A percentile compares a stretch with the other conserved stretches of the same genome.
Conservation (phyloP, 352 stramenopile species). For the Thalassiosira ordinaria region DNA sequence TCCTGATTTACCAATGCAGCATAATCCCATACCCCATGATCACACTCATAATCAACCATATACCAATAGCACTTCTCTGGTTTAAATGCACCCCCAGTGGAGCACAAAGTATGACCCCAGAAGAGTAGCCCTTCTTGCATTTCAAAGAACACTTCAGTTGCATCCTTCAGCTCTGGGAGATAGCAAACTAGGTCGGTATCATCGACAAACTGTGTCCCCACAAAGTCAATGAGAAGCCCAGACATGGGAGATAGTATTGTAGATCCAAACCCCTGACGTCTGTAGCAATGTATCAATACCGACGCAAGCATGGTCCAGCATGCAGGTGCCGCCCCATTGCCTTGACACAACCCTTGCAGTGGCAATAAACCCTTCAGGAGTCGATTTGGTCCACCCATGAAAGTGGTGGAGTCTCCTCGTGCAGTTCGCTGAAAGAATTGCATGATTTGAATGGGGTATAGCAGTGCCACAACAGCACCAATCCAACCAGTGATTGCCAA, state of each 20-base stretch:
- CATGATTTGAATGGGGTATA: slow-evolving; percentile 34
- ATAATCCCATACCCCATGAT: not conserved
- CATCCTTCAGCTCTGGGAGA: not conserved
- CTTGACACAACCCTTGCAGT: slow-evolving; percentile 28
- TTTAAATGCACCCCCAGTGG: slow-evolving; percentile 1
- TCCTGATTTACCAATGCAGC: not conserved
- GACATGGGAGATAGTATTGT: slow-evolving; percentile 2
- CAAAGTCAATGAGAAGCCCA: not conserved
- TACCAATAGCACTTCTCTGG: slow-evolving; percentile 12
- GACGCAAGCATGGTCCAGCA: not conserved
- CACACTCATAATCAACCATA: slow-evolving; percentile 21
- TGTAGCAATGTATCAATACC: slow-evolving; percentile 12
- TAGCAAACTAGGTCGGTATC: slow-evolving; percentile 2
- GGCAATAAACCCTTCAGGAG: too few relatives aligned
- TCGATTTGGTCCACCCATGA: slow-evolving; percentile 6
- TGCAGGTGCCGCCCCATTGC: slow-evolving; percentile 1
- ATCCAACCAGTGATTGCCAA: not conserved
- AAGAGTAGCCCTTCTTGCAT: not conserved
- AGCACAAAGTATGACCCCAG: not conserved
- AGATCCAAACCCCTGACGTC: not conserved
- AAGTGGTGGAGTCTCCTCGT: slow-evolving; percentile 13
- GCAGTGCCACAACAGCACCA: not conserved
- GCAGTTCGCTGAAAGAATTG: slow-evolving; percentile 32
- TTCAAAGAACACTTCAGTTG: not conserved
- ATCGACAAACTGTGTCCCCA: slow-evolving; percentile 6